Evolutionary conservation across 495 filamentous ascomycete genomes (phyloP), one percentile per base, ranked within the genome.

Genomic region (Lasiosphaeria hispida): DNA sequence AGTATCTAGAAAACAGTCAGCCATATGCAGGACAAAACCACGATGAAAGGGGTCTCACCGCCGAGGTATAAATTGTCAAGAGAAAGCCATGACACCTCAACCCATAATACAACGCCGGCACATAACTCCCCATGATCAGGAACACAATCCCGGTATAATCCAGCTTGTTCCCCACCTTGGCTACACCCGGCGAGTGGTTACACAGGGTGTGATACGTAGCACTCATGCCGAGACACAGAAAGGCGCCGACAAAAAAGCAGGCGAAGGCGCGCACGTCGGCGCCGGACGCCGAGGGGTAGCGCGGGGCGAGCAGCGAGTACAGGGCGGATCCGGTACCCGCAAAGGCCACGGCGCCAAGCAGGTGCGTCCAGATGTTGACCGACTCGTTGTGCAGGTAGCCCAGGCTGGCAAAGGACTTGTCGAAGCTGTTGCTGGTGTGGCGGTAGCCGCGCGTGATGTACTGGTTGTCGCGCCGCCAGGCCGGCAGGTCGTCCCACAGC

Each of bases 301-400:
- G 85, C 11, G 89, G 85, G 30, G 73, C 74, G 35, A 91, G 69
- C 40, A 73, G 52, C 10, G 45, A 42, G 59, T 72, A 65, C 19
- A 75, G 60, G 49, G 59, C 69, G 9, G 61, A 57, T 0, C 69
- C 76, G 1, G 71, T 58, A 13, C 75, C 58, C 15, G 78, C 59
- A 55, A 83, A 81, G 15, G 68, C 35, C 5, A 86, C 48, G 11
- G 85, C 76, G 45, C 86, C 87, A 17, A 94, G 62, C 6, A 96
- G 81, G 72, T 97, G 93, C 2, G 88, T 85, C 73, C 92, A 96
- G 66, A 96, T 93, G 72, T 97, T 97, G 59, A 97, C 87, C n/a
- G 83, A 85, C 71, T 97, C 91, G 73, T 96, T 97, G 76, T 97
- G 77, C 53, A 77, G 59, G 62, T 72, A 68, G 58, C 62, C 58